phyloP scores from a whole-genome alignment of 176 grass and related monocot genomes.

The Panicum miliaceum region DNA sequence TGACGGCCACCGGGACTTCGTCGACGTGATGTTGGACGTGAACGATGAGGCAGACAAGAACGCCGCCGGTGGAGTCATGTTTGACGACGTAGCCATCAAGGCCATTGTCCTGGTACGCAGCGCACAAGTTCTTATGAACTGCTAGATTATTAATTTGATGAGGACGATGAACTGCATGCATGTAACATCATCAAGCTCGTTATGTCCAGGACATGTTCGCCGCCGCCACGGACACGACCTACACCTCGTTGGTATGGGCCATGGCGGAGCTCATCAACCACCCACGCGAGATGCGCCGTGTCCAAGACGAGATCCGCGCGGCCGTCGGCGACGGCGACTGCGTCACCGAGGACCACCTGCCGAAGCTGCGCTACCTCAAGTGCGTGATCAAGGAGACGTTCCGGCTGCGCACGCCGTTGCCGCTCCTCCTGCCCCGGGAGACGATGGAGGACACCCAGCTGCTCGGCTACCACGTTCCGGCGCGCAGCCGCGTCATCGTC shows the following conservation, averaged over 20 bases:
- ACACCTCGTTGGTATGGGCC: constrained; percentile 35
- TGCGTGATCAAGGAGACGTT: constrained; percentile 57
- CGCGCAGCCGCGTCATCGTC: constrained; percentile 40
- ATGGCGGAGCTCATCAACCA: constrained; percentile 58
- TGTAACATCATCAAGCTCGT: no score
- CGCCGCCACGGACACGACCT: constrained; percentile 41
- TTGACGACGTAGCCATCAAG: constrained; percentile 44
- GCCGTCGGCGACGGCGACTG: neutral
- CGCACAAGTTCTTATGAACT: neutral
- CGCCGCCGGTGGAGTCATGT: neutral
- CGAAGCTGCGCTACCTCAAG: constrained; percentile 29
- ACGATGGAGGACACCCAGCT: constrained; percentile 46
- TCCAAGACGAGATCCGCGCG: constrained; percentile 54
- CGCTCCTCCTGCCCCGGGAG: constrained; percentile 54
- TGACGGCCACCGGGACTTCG: constrained; percentile 32
- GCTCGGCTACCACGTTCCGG: constrained; percentile 32
- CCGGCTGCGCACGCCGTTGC: constrained; percentile 52
- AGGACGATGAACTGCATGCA: no score
- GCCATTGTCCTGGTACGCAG: constrained; percentile 47
- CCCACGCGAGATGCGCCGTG: constrained; percentile 44
- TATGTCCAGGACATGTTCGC: constrained; percentile 43
- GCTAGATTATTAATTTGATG: no score
- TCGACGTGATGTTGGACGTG: constrained; percentile 52
- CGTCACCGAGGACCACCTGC: constrained; percentile 43
- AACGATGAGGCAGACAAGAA: constrained; percentile 36